Percentiles rank a stretch among this genome's conserved stretches.
Evolutionary conservation across 768 basidiomycete species (phyloP).

Genomic region (Naganishia onofrii): DNA sequence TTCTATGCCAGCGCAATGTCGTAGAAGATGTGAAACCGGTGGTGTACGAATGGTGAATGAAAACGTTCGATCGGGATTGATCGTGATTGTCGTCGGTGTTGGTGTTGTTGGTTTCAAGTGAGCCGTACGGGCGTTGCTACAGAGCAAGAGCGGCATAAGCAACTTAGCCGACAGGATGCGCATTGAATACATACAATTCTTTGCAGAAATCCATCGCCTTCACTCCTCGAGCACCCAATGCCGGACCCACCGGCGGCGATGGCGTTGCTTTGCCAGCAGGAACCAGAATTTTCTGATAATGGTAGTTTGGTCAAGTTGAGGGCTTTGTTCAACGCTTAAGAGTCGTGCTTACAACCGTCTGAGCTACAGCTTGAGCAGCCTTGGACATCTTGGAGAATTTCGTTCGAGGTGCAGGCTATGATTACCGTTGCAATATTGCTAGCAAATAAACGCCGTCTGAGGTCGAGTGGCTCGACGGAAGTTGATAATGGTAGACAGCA

Average conservation of each 20-base stretch:
- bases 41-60: constrained; percentile 82
- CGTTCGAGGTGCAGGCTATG: not conserved
- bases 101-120: constrained; percentile 81
- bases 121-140: constrained; percentile 82
- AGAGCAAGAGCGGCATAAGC: not conserved
- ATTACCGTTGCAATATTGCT: not conserved
- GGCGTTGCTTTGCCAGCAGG: constrained; percentile 93
- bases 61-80: constrained; percentile 93
- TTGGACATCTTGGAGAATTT: constrained; percentile 1
- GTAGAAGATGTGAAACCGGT: constrained; percentile 82
- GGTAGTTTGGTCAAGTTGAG: not conserved
- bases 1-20: constrained; percentile 82
- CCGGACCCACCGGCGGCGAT: constrained; percentile 92
- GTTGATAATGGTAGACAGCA: no score
- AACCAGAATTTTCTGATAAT: constrained; percentile 62
- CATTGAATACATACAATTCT: constrained; percentile 63
- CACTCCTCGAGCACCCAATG: constrained; percentile 94
- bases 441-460: not conserved
- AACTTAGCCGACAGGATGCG: not conserved
- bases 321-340: no score
- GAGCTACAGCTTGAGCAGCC: constrained; percentile 12
- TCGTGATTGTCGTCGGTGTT: constrained; percentile 84
- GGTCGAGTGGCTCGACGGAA: not conserved
- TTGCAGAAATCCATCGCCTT: constrained; percentile 99
- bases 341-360: constrained; percentile 14